Base-by-base conservation (phyloP, 768 basidiomycete genomes). In the Russula foetens region DNA sequence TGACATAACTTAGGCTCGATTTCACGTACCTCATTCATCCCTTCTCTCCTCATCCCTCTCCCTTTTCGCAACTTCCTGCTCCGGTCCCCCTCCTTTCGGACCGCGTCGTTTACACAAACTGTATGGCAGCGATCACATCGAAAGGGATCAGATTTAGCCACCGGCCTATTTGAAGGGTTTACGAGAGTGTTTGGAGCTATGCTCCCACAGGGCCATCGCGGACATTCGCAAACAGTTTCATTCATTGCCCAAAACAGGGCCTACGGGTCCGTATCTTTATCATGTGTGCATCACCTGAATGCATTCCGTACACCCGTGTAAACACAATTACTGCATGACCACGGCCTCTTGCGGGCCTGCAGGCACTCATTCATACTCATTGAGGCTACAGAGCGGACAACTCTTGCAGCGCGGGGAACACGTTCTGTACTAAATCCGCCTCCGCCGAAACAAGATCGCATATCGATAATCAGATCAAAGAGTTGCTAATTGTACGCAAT, bases 1-100 rank as follows among this genome's bases (percentile, higher is more conserved):
- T 62, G 61, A 62, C 61, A 62, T 62, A 62, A 62, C 56, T 62
- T 62, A 62, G 61, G 51, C 61, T 62, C 56, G 61, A 52, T 55
- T 62, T 62, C 51, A 39, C 45, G 56, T 58, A 57, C 55, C 53
- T 52, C 60, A 62, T 62, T 62, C 56, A 57, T 62, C 60, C 59
- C 41, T 38, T 39, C 41, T 38, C 58, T 59, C 52, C n/a, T 28
- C 28, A 38, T n/a, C 29, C 29, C 47, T 48, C 49, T 17, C 56
- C 44, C 28, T 15, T 41, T 24, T 33, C 26, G 2, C 45, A 19
- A 33, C 7, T 62, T 41, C 56, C 61, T 58, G 48, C 58, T 53
- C 52, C 24, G 38, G 51, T 8, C 12, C 6, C 17, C 33, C 23
- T 5, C 35, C 33, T 49, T 49, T 55, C 58, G 52, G 45, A 33